A percentile compares a stretch with the other conserved stretches of the same genome.
Evolutionary conservation across 768 basidiomycete genomes (phyloP).

Genomic region (Tylopilus rubrobrunneus): DNA sequence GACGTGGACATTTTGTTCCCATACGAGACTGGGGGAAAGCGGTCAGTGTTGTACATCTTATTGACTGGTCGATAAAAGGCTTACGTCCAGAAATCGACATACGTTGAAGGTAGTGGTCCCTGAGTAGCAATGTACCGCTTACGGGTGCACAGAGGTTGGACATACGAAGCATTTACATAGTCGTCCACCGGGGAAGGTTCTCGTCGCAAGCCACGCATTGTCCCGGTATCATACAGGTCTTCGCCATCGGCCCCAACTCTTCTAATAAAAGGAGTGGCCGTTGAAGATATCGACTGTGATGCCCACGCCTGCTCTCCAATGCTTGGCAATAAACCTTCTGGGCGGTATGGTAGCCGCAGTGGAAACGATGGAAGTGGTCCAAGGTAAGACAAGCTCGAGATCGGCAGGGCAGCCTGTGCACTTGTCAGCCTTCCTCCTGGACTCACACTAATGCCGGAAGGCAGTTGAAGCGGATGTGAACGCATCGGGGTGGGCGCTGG

Average conservation of each 20-base stretch:
- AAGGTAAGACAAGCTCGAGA: slow-evolving; percentile 1
- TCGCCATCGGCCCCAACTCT: not conserved
- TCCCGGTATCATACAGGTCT: not conserved
- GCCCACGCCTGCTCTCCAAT: slow-evolving; percentile 11
- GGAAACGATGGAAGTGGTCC: slow-evolving; percentile 12
- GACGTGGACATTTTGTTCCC: slow-evolving; percentile 93
- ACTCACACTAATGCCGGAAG: not conserved
- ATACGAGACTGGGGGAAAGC: slow-evolving; percentile 58
- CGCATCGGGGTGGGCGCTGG: slow-evolving; percentile 13
- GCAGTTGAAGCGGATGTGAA: slow-evolving; percentile 3
- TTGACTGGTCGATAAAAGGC: slow-evolving; percentile 28
- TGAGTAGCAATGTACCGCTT: slow-evolving; percentile 94
- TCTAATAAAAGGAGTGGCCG: not conserved
- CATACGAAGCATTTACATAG: slow-evolving; percentile 93
- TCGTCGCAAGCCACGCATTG: slow-evolving; percentile 9
- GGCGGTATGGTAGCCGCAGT: slow-evolving; percentile 17
- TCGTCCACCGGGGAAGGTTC: slow-evolving; percentile 58
- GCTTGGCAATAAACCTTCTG: slow-evolving; percentile 12
- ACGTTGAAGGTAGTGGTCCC: slow-evolving; percentile 88
- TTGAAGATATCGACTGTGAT: slow-evolving; percentile 1
- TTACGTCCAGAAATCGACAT: slow-evolving; percentile 91
- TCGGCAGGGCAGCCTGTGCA: slow-evolving; percentile 2
- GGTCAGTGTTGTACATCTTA: slow-evolving; percentile 4
- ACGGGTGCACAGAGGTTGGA: slow-evolving; percentile 79
- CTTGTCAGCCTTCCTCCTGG: slow-evolving; percentile 5